A percentile compares a stretch with the other conserved stretches of the same genome.
Evolutionary conservation across 2,329 filamentous ascomycete species (phyloP).

Genomic region (Calonectria pseudoreteaudii): DNA sequence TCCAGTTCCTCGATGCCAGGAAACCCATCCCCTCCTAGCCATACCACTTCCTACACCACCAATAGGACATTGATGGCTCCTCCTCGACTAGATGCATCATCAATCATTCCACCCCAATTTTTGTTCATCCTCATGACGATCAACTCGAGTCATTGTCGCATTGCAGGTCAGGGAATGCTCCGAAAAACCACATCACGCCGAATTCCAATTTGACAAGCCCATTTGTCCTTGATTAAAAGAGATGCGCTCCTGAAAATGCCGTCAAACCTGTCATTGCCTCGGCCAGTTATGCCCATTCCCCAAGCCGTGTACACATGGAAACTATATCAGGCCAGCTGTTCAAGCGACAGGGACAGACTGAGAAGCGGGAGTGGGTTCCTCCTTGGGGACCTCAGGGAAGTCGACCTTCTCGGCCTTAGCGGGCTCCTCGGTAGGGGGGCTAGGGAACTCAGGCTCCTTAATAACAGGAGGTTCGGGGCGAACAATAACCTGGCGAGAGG

Average conservation of each 20-base stretch:
- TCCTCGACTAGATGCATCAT: slow-evolving; percentile 24
- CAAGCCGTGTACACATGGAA: slow-evolving; percentile 44
- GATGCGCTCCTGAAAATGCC: slow-evolving; percentile 44
- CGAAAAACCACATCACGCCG: slow-evolving; percentile 40
- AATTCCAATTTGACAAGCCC: slow-evolving; percentile 43
- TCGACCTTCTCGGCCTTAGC: slow-evolving; percentile 36
- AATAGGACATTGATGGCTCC: not conserved
- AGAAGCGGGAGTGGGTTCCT: slow-evolving; percentile 31
- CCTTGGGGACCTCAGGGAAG: slow-evolving; percentile 38
- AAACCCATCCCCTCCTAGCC: slow-evolving; percentile 11
- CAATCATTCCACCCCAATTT: slow-evolving; percentile 33
- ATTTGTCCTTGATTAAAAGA: slow-evolving; percentile 39
- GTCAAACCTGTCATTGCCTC: slow-evolving; percentile 42
- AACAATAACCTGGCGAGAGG: slow-evolving; percentile 55
- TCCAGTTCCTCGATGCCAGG: slow-evolving; percentile 13
- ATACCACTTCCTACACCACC: slow-evolving; percentile 1
- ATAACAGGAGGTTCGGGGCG: slow-evolving; percentile 45
- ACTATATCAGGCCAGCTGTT: slow-evolving; percentile 36
- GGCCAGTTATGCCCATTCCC: slow-evolving; percentile 41
- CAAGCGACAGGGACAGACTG: slow-evolving; percentile 47
- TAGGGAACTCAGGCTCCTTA: slow-evolving; percentile 51
- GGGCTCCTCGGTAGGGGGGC: slow-evolving; percentile 53
- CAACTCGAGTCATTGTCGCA: slow-evolving; percentile 42
- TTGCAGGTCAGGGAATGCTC: slow-evolving; percentile 42
- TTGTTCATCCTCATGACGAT: slow-evolving; percentile 37